These are phyloP conservation scores for Ocimum tenuiflorum DNA, from an alignment of 257 asterid genomes.

Conservation along the genomic window DNA sequence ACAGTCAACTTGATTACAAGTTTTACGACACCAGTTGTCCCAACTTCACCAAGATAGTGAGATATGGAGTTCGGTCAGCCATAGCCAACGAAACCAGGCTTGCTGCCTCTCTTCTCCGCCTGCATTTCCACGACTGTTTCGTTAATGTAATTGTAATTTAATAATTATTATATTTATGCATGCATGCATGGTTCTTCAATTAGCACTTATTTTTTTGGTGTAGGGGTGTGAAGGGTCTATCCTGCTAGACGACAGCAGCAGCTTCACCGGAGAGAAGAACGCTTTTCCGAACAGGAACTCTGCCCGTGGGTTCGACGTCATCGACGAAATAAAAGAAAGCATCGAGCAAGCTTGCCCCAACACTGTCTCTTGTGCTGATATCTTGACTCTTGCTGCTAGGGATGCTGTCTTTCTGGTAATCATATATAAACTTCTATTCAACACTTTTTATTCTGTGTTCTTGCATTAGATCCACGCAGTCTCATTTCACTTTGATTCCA, in stretches of 20 bases:
- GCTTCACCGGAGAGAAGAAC: conserved; percentile 51
- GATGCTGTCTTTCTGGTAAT: conserved; percentile 56
- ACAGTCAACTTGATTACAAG: conserved; percentile 48
- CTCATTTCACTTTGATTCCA: too few relatives aligned
- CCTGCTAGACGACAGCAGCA: conserved; percentile 50
- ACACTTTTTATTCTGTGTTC: too few relatives aligned
- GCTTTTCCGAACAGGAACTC: conserved; percentile 49
- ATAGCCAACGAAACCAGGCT: conserved; percentile 63
- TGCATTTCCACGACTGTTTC: conserved; percentile 76
- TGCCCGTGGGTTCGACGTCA: conserved; percentile 63
- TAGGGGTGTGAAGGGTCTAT: conserved; percentile 81
- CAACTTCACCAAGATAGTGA: conserved; percentile 41
- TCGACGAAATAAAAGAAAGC: conserved; percentile 50
- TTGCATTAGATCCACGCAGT: too few relatives aligned
- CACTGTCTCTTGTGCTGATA: conserved; percentile 67
- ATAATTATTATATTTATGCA: too few relatives aligned
- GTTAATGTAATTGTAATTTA: too few relatives aligned
- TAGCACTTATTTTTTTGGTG: too few relatives aligned
- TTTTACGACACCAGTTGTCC: conserved; percentile 54
- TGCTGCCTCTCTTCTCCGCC: conserved; percentile 72
- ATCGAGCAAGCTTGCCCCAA: conserved; percentile 70
- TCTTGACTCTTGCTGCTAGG: conserved; percentile 58
- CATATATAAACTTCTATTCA: too few relatives aligned
- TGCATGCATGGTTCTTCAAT: background rate
- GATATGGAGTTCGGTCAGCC: conserved; percentile 57